Percentiles rank a stretch among this genome's conserved stretches.
phyloP scores from a whole-genome alignment of 225 moss, liverwort and hornwort species.

The Straminergon stramineum region DNA sequence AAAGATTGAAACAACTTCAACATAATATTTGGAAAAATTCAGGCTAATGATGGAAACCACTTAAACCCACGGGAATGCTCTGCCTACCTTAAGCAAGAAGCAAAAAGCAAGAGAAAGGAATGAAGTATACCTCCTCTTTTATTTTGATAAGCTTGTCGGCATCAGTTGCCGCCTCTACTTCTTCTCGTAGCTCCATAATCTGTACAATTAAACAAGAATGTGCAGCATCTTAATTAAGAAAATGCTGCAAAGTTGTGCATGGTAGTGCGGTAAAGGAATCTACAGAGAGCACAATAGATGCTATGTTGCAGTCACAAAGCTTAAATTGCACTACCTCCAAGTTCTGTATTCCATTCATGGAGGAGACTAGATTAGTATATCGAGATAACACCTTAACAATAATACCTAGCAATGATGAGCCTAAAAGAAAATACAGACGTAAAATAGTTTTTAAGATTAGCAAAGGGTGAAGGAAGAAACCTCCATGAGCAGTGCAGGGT shows the following conservation, averaged over 20 bases:
- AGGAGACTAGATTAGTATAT: background rate
- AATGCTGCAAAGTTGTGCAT: background rate
- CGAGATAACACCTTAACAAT: background rate
- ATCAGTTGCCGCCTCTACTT: slow-evolving; percentile 53
- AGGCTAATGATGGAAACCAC: background rate
- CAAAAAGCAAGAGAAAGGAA: background rate
- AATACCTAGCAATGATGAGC: background rate
- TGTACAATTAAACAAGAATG: slow-evolving; percentile 7
- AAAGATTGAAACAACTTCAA: background rate
- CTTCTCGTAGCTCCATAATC: slow-evolving; percentile 92
- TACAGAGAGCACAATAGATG: background rate
- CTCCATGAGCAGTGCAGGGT: slow-evolving; percentile 84
- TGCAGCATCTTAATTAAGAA: background rate
- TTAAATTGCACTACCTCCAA: background rate
- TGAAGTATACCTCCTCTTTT: slow-evolving; percentile 39
- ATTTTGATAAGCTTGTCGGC: slow-evolving; percentile 38
- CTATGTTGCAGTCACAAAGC: background rate
- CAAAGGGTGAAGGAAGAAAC: slow-evolving; percentile 15
- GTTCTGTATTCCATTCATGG: background rate
- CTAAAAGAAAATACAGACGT: background rate
- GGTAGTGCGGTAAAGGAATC: background rate
- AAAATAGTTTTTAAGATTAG: background rate
- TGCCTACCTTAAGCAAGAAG: background rate
- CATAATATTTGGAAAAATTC: background rate
- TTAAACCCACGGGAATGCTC: background rate